Percentiles rank a stretch among this genome's conserved stretches.
Conservation (phyloP, 75 land plant species). For the Picea sitchensis region DNA sequence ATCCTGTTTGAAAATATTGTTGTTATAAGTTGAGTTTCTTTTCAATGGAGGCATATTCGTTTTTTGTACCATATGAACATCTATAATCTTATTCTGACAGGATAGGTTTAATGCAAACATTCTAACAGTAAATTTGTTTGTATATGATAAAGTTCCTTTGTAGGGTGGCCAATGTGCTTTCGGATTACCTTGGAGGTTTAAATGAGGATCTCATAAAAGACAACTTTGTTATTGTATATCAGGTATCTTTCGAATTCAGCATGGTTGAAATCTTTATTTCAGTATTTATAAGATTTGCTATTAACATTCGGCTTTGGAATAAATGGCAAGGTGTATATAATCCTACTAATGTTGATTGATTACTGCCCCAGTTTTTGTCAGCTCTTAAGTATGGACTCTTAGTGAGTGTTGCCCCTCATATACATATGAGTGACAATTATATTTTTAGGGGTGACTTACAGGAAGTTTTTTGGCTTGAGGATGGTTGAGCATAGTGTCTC, state of each 20-base stretch:
- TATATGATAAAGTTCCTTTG: conserved; percentile 70
- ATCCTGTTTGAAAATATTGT: not conserved
- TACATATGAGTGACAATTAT: no score
- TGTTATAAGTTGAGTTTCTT: no score
- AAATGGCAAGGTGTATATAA: not conserved
- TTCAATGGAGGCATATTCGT: not conserved
- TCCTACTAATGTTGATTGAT: not conserved
- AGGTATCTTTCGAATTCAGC: conserved; percentile 47
- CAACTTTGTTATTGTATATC: conserved; percentile 96
- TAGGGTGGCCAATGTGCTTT: conserved; percentile 87
- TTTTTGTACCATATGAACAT: not conserved
- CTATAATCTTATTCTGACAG: not conserved
- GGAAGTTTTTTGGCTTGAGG: no score
- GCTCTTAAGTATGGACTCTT: not conserved
- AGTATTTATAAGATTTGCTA: not conserved
- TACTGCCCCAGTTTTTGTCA: not conserved
- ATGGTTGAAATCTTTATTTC: not conserved
- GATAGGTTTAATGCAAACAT: not conserved
- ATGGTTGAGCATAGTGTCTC: no score
- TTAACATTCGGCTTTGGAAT: not conserved
- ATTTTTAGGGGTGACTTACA: no score
- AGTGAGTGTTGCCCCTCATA: not conserved
- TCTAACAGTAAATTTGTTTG: conserved; percentile 2
- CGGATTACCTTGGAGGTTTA: conserved; percentile 88
- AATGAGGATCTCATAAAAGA: conserved; percentile 95